Conservation (phyloP, 148 eudicot genomes). For the Vaccinium myrtillus region DNA sequence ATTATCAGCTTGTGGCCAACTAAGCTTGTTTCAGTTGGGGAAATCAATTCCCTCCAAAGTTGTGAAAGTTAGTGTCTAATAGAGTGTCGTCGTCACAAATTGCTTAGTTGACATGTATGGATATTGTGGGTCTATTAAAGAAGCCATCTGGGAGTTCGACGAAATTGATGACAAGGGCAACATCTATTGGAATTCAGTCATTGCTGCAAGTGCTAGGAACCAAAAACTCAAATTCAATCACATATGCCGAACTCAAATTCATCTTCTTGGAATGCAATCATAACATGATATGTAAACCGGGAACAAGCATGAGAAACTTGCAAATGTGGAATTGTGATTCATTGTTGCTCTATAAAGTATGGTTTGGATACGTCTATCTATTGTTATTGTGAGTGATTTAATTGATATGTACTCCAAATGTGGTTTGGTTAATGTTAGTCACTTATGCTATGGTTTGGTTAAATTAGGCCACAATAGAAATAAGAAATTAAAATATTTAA, state of each 20-base stretch:
- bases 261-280: conserved; percentile 77
- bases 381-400: too few relatives aligned
- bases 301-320: conserved; percentile 49
- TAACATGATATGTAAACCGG: conserved; percentile 67
- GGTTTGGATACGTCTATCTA: too few relatives aligned
- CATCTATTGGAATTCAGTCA: conserved; percentile 78
- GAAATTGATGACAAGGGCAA: conserved; percentile 38
- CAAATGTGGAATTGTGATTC: too few relatives aligned
- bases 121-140: conserved; percentile 43
- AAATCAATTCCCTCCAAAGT: conserved; percentile 61
- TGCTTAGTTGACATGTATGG: conserved; percentile 68
- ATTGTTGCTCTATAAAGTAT: too few relatives aligned
- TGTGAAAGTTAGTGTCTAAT: conserved; percentile 46
- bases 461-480: too few relatives aligned
- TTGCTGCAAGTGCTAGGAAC: conserved; percentile 71
- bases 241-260: conserved; percentile 65
- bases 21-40: conserved; percentile 49
- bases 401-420: too few relatives aligned
- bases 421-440: too few relatives aligned
- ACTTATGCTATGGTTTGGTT: too few relatives aligned
- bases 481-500: too few relatives aligned
- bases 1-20: conserved; percentile 57
- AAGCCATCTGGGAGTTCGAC: conserved; percentile 27
- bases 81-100: conserved; percentile 49
- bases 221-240: conserved; percentile 38